Evolutionary conservation across 2,329 filamentous ascomycete species (phyloP).

Genomic region (Lasiodiplodia sp.): DNA sequence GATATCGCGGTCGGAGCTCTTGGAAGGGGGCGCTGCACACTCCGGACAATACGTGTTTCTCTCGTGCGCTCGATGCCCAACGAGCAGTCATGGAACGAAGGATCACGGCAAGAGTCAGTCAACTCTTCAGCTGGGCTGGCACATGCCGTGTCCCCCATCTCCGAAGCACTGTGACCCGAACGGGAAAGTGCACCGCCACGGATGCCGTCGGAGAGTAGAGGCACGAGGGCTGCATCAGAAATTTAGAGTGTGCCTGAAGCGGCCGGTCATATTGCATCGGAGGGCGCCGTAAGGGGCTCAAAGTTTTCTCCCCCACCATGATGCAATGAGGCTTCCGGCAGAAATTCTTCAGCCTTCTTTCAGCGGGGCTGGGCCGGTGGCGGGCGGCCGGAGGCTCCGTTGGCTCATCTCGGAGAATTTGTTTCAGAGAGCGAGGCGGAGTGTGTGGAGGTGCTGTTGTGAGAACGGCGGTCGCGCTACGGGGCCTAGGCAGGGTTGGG

Average conservation of each 20-base stretch:
- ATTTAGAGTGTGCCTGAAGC: background rate
- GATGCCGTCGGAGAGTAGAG: constrained; percentile 10
- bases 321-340: background rate
- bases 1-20: background rate
- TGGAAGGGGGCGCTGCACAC: background rate
- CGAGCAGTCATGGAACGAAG: constrained; percentile 10
- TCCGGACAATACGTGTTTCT: background rate
- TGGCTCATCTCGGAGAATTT: constrained; percentile 24
- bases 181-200: constrained; percentile 22
- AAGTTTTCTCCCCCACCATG: background rate
- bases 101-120: constrained; percentile 9
- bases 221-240: background rate
- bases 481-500: constrained; percentile 19
- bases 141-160: constrained; percentile 21
- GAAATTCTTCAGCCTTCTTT: constrained; percentile 25
- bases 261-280: background rate
- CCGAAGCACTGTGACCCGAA: constrained; percentile 1
- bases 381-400: constrained; percentile 2
- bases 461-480: constrained; percentile 4
- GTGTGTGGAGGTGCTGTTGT: background rate
- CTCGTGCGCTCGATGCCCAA: background rate
- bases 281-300: constrained; percentile 1
- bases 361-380: constrained; percentile 18
- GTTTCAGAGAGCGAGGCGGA: constrained; percentile 18
- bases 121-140: constrained; percentile 7